phyloP scores from a whole-genome alignment of 805 yeast species.

The Metschnikowia lochheadii region DNA sequence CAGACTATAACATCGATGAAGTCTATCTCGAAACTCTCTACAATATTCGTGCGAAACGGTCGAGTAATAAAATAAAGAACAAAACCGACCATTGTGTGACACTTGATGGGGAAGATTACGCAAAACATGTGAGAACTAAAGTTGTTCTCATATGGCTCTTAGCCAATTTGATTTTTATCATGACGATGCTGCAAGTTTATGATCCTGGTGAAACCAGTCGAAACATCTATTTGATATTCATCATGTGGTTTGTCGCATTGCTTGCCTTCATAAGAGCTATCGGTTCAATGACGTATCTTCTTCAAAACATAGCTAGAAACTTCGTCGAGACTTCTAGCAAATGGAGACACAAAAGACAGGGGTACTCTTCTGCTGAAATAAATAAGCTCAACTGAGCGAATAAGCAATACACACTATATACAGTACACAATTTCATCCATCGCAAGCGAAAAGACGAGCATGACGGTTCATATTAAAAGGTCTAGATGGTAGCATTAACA shows the following conservation, averaged over 20 bases:
- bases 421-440: not conserved
- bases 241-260: constrained; percentile 89
- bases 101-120: constrained; percentile 71
- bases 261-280: constrained; percentile 76
- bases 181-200: constrained; percentile 85
- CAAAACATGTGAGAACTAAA: constrained; percentile 89
- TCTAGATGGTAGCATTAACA: constrained; percentile 40
- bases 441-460: not conserved
- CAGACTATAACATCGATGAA: constrained; percentile 80
- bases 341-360: constrained; percentile 38
- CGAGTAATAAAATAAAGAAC: constrained; percentile 44
- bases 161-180: constrained; percentile 71
- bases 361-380: constrained; percentile 32
- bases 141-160: constrained; percentile 96
- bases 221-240: constrained; percentile 76
- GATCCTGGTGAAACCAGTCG: constrained; percentile 51
- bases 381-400: constrained; percentile 28
- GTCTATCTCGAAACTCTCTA: constrained; percentile 72
- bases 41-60: constrained; percentile 67
- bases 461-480: not conserved
- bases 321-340: constrained; percentile 38
- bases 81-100: constrained; percentile 20
- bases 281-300: constrained; percentile 73
- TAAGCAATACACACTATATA: not conserved
- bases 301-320: constrained; percentile 35